Evolutionary conservation across 2,329 filamentous ascomycete species (phyloP).

Genomic region (Neofusicoccum parvum): DNA sequence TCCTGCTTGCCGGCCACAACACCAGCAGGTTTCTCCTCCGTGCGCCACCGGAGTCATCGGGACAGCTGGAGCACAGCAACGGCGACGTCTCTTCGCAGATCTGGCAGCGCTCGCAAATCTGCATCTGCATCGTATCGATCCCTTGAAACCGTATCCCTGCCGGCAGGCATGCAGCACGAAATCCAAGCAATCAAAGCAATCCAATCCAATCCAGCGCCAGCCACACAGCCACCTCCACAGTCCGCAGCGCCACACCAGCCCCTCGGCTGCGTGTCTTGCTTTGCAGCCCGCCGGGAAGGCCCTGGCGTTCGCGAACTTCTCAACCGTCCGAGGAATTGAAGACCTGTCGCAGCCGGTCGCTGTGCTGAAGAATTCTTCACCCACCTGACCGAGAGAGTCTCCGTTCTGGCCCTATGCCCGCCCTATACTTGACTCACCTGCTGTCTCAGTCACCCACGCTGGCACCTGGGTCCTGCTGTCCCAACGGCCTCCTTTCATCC

Average conservation of each 20-base stretch:
- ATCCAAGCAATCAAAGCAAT: no score
- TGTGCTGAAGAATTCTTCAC: background rate
- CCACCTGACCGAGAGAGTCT: background rate
- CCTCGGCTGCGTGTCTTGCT: background rate
- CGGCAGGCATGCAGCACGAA: background rate
- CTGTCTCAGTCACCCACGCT: background rate
- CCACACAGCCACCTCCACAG: slow-evolving; percentile 7
- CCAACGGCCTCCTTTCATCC: slow-evolving; percentile 5
- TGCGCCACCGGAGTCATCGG: background rate
- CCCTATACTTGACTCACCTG: background rate
- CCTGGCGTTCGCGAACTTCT: no score
- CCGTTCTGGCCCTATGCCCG: background rate
- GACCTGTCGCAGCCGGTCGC: background rate
- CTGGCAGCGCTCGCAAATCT: slow-evolving; percentile 8
- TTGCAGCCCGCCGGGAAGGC: background rate
- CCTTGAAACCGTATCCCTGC: slow-evolving; percentile 2
- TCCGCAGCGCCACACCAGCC: background rate
- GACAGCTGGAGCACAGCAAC: background rate
- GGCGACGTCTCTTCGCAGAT: background rate
- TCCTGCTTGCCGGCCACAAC: background rate
- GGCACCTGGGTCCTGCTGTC: background rate
- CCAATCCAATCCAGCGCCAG: background rate
- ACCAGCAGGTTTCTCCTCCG: background rate
- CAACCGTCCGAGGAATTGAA: no score
- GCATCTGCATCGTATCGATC: background rate